Evolutionary conservation across 257 asterid species (phyloP).

Genomic region (Leonotis leonurus): DNA sequence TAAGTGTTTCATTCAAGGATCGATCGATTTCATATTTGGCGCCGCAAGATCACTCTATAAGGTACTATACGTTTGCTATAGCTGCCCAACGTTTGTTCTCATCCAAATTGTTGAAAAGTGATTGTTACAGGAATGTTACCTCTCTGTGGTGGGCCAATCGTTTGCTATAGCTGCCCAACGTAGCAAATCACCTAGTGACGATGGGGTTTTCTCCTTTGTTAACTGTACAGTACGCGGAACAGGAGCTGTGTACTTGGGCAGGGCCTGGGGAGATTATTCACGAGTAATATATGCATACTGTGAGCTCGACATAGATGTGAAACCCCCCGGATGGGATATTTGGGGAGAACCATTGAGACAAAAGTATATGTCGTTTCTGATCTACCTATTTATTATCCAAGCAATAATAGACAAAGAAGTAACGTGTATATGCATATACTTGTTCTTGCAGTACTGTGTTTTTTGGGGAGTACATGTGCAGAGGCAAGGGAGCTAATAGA

Average conservation of each 20-base stretch:
- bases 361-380: constrained; percentile 18
- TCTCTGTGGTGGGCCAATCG: constrained; percentile 32
- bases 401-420: background rate
- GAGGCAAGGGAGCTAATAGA: constrained; percentile 56
- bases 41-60: constrained; percentile 55
- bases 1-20: constrained; percentile 56
- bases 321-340: constrained; percentile 56
- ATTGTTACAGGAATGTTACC: constrained; percentile 33
- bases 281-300: constrained; percentile 36
- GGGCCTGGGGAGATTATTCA: constrained; percentile 80
- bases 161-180: constrained; percentile 57
- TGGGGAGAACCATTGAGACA: constrained; percentile 26
- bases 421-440: background rate
- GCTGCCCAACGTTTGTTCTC: background rate
- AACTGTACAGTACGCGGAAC: constrained; percentile 36
- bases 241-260: constrained; percentile 43
- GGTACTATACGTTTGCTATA: constrained; percentile 17
- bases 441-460: constrained; percentile 34
- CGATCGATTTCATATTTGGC: constrained; percentile 65
- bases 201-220: constrained; percentile 58
- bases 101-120: background rate
- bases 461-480: constrained; percentile 51
- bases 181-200: constrained; percentile 29
- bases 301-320: constrained; percentile 25
- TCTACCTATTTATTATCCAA: background rate